Percentiles rank a stretch among this genome's conserved stretches.
phyloP scores from a whole-genome alignment of 2,329 filamentous ascomycete genomes.

The Mollisiaceae sp. region DNA sequence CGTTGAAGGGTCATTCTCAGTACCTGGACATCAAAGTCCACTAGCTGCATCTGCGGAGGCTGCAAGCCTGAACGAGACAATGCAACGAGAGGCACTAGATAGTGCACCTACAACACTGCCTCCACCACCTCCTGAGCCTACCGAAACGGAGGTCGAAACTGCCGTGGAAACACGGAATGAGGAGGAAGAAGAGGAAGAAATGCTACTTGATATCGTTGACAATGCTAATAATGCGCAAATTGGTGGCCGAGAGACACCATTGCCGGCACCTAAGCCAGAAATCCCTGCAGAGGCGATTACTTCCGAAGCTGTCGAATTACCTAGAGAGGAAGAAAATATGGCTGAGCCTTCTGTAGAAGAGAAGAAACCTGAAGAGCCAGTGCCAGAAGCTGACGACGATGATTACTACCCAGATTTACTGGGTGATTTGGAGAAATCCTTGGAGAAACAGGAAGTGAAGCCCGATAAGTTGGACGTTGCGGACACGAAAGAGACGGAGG shows the following conservation, averaged over 20 bases:
- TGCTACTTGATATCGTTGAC: constrained; percentile 37
- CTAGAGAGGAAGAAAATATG: background rate
- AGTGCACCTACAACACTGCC: constrained; percentile 27
- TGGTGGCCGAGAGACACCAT: constrained; percentile 4
- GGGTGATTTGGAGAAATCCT: constrained; percentile 37
- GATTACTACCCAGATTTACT: constrained; percentile 38
- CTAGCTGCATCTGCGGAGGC: background rate
- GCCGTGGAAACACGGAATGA: constrained; percentile 26
- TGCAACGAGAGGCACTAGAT: constrained; percentile 28
- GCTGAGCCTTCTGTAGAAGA: constrained; percentile 6
- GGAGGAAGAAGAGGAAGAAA: constrained; percentile 38
- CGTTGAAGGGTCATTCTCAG: constrained; percentile 14
- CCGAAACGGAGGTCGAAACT: constrained; percentile 21
- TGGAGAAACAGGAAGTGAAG: constrained; percentile 22
- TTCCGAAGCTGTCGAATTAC: constrained; percentile 4
- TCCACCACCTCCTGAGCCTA: constrained; percentile 31
- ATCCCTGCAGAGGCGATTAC: constrained; percentile 1
- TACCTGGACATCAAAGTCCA: constrained; percentile 6
- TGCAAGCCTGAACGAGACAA: constrained; percentile 25
- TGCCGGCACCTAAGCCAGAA: constrained; percentile 3
- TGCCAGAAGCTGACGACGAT: constrained; percentile 27
- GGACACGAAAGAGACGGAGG: background rate
- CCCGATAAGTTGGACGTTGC: background rate
- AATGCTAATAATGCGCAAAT: constrained; percentile 28
- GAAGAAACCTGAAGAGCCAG: background rate